Evolutionary conservation across 306 rosid species (phyloP).

Genomic region (Malus domestica): DNA sequence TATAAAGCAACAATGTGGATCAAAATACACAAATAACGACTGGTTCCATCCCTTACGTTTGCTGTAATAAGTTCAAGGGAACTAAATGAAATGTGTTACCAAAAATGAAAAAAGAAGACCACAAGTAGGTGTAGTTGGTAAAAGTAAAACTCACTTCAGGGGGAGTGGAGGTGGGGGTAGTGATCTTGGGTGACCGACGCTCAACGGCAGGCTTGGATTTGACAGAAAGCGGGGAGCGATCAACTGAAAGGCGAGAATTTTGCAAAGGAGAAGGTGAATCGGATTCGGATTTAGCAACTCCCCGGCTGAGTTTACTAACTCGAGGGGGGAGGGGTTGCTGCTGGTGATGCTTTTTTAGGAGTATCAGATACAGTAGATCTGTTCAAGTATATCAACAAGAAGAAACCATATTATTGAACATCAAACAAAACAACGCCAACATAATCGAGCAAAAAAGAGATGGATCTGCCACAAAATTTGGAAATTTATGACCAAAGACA

Average conservation of each 20-base stretch:
- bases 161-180: conserved; percentile 38
- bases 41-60: no score
- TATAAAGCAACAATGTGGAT: conserved; percentile 13
- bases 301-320: conserved; percentile 58
- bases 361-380: conserved; percentile 31
- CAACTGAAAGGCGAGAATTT: conserved; percentile 57
- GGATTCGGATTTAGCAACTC: conserved; percentile 59
- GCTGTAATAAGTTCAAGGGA: neutral
- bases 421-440: neutral
- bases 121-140: neutral
- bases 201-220: conserved; percentile 53
- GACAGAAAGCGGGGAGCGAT: conserved; percentile 70
- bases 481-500: conserved; percentile 12
- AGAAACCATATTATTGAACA: neutral
- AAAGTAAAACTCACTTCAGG: conserved; percentile 61
- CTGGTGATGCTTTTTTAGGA: conserved; percentile 63
- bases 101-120: neutral
- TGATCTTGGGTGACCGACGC: conserved; percentile 57
- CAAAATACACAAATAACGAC: conserved; percentile 2
- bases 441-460: neutral
- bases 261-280: conserved; percentile 64
- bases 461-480: conserved; percentile 39
- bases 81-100: neutral
- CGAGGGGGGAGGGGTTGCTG: conserved; percentile 53
- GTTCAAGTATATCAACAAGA: neutral